phyloP scores from a whole-genome alignment of 1,284 basidiomycete species.

The Trichosporon faecale region DNA sequence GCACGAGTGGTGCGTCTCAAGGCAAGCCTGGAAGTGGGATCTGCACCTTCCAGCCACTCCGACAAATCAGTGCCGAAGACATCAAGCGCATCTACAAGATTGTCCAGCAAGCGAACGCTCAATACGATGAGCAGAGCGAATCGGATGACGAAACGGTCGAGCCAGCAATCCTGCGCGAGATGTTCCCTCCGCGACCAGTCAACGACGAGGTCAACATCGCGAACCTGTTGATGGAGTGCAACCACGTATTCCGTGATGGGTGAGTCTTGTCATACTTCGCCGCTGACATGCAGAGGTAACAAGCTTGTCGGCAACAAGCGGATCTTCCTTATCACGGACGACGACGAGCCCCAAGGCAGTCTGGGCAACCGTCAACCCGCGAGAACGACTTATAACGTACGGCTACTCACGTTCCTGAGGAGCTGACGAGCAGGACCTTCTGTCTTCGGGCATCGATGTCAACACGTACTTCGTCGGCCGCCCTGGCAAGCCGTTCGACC shows the following conservation, averaged over 20 bases:
- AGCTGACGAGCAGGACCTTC: slow-evolving; percentile 63
- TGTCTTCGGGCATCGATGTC: slow-evolving; percentile 72
- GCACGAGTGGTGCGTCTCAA: neutral
- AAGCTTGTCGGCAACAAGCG: slow-evolving; percentile 73
- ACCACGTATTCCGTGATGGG: slow-evolving; percentile 82
- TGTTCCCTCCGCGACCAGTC: slow-evolving; percentile 39
- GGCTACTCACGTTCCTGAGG: neutral
- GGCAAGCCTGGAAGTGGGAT: neutral
- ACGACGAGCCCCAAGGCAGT: slow-evolving; percentile 62
- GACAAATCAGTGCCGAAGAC: slow-evolving; percentile 71
- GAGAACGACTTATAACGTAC: slow-evolving; percentile 24
- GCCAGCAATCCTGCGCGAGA: slow-evolving; percentile 37
- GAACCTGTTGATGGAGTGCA: slow-evolving; percentile 80
- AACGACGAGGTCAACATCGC: slow-evolving; percentile 58
- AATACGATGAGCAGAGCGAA: slow-evolving; percentile 31
- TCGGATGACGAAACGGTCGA: slow-evolving; percentile 32
- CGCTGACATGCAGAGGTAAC: slow-evolving; percentile 60
- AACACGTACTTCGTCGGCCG: slow-evolving; percentile 90
- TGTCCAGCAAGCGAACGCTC: slow-evolving; percentile 33
- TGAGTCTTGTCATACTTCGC: slow-evolving; percentile 47
- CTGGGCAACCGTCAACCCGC: slow-evolving; percentile 40
- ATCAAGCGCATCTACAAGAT: slow-evolving; percentile 61
- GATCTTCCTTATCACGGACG: slow-evolving; percentile 88
- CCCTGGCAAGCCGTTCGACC: slow-evolving; percentile 66
- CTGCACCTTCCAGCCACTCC: slow-evolving; percentile 62